Evolutionary conservation across 2,329 filamentous ascomycete genomes (phyloP), one percentile per base, ranked within the genome.

Genomic region (Chrysosporium keratinophilum): DNA sequence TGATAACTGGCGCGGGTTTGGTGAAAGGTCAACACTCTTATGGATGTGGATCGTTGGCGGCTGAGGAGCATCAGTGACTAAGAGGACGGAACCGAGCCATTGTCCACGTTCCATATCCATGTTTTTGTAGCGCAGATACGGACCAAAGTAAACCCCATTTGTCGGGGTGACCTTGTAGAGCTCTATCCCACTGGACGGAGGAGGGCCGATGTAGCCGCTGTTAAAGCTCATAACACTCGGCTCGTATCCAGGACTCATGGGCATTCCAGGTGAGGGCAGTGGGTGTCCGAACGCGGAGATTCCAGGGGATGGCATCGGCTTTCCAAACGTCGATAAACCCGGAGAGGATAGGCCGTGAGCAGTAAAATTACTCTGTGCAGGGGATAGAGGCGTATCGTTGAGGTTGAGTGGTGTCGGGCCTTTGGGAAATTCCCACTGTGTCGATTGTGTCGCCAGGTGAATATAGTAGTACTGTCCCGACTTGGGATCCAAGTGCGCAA

Each of bases 401-500:
- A 95, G 80, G 58, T 88, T 87, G 52, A 96, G 77, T 0, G 91
- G 91, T 20, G 88, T 95, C 0, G 90, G 90, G 0, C 91, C 91
- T 71, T 96, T 97, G 28, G 93, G 93, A 61, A 97, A 97, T 65
- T 98, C 93, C 93, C 93, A 98, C 67, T 98, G 93, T 0, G 93
- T 98, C 2, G 90, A 88, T 66, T 97, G 93, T 0, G 88, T 90
- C 1, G 90, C 87, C 31, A 98, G 78, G 68, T 98, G 93, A 56
- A 98, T 98, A 65, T 98, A 98, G 69, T 98, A 98, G 70, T 97
- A 98, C 66, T 97, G 91, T 1, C 93, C 93, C 1, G 91, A 97
- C 65, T 87, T 95, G 60, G 88, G 87, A 67, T 98, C 93, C 3
- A 97, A 77, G 68, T 97, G 93, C 17, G 93, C 88, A 64, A 98